These are phyloP conservation scores for Aspergillus funiculosus DNA, from an alignment of 495 filamentous ascomycete genomes.

Conservation along the genomic window DNA sequence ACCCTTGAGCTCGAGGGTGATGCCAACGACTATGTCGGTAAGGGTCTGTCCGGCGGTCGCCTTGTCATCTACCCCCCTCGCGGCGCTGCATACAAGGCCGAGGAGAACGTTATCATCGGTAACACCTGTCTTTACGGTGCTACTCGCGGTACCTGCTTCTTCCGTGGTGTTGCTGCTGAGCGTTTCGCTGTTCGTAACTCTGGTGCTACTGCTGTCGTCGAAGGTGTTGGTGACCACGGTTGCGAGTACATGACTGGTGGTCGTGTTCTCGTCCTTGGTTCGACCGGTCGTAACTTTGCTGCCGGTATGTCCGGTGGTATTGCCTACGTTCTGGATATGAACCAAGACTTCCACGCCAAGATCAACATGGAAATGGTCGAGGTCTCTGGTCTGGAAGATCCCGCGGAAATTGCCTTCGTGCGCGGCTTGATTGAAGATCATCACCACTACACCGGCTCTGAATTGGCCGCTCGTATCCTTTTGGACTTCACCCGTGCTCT, in stretches of 20 bases:
- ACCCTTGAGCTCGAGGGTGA: slow-evolving; percentile 97
- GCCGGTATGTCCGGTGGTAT: slow-evolving; percentile 99
- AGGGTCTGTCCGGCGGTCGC: slow-evolving; percentile 92
- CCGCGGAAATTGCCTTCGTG: slow-evolving; percentile 86
- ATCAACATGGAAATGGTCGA: slow-evolving; percentile 99
- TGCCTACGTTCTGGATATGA: slow-evolving; percentile 91
- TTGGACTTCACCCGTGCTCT: slow-evolving; percentile 96
- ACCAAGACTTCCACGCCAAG: slow-evolving; percentile 87
- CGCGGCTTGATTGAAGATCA: slow-evolving; percentile 96
- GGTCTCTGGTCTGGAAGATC: slow-evolving; percentile 79
- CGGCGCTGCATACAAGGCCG: slow-evolving; percentile 88
- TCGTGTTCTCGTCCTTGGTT: slow-evolving; percentile 81
- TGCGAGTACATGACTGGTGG: slow-evolving; percentile 99
- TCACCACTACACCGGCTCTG: slow-evolving; percentile 98
- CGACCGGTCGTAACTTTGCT: slow-evolving; percentile 98
- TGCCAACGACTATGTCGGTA: slow-evolving; percentile 97
- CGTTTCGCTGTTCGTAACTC: slow-evolving; percentile 98
- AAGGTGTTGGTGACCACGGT: slow-evolving; percentile 95
- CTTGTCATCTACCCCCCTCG: slow-evolving; percentile 96
- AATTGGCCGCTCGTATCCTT: slow-evolving; percentile 89
- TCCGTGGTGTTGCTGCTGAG: slow-evolving; percentile 96
- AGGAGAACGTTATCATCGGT: slow-evolving; percentile 95
- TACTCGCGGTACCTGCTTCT: slow-evolving; percentile 89
- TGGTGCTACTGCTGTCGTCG: slow-evolving; percentile 91
- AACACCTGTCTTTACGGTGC: slow-evolving; percentile 98